Conservation (phyloP, 208 protist species). For the Endotrypanum monterogeii region DNA sequence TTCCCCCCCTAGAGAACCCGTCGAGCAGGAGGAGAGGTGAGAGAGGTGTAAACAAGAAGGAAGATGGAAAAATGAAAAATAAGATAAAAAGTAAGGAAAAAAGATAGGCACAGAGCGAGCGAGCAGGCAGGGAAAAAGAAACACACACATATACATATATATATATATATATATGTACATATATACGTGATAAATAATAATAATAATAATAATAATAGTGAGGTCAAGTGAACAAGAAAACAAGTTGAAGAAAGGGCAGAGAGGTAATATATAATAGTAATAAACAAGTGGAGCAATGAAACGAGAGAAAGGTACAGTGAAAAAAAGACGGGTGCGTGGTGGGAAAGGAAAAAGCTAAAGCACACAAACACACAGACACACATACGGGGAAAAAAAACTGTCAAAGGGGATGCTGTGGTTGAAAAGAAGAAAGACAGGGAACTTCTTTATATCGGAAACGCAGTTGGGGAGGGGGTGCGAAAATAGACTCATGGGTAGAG, state of each 20-base stretch:
- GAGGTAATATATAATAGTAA: background rate
- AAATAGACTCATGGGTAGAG: too few species aligned
- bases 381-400: background rate
- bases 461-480: too few species aligned
- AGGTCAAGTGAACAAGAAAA: background rate
- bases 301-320: background rate
- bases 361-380: slow-evolving; percentile 1
- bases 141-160: background rate
- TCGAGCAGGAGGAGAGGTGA: too few species aligned
- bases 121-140: background rate
- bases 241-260: background rate
- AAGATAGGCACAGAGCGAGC: background rate
- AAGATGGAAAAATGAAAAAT: background rate
- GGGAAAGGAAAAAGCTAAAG: background rate
- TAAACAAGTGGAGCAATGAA: background rate
- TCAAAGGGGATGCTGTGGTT: background rate
- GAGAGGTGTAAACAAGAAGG: background rate
- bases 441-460: too few species aligned
- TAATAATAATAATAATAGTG: background rate
- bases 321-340: background rate
- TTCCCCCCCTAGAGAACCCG: too few species aligned
- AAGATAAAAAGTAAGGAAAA: background rate
- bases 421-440: too few species aligned
- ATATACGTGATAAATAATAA: background rate
- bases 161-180: too few species aligned